These are phyloP conservation scores for Backusella sp. DNA, from an alignment of 192 early-diverging fungal genomes.

Conservation along the genomic window DNA sequence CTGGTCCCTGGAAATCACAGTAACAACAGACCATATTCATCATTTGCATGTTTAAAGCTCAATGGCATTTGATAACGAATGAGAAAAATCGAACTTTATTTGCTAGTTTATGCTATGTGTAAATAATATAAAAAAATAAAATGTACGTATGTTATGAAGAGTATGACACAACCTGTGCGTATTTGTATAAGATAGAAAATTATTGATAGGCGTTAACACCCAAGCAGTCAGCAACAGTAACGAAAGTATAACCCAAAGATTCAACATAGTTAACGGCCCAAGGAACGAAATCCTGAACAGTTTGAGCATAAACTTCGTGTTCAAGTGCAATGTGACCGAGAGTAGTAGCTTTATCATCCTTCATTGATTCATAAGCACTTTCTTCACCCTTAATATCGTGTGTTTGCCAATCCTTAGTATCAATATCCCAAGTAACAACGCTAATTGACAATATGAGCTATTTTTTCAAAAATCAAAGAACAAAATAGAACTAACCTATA, in stretches of 20 bases:
- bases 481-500: constrained; percentile 28
- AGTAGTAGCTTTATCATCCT: neutral
- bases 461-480: neutral
- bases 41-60: neutral
- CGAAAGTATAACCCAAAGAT: constrained; percentile 34
- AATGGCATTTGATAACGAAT: neutral
- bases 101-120: neutral
- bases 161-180: neutral
- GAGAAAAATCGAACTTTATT: neutral
- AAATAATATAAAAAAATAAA: constrained; percentile 1
- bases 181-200: neutral
- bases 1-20: neutral
- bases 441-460: neutral
- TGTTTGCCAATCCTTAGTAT: constrained; percentile 40
- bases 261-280: constrained; percentile 37
- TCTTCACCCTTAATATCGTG: constrained; percentile 19
- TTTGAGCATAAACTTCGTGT: constrained; percentile 25
- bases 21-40: neutral
- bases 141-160: neutral
- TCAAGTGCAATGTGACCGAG: constrained; percentile 10
- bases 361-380: neutral
- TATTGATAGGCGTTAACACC: constrained; percentile 15
- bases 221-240: constrained; percentile 46
- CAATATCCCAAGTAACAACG: constrained; percentile 45
- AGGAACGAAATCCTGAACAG: constrained; percentile 38